Evolutionary conservation across 257 asterid species (phyloP), one percentile per base, ranked within the genome.

Genomic region (Petunia secreta): DNA sequence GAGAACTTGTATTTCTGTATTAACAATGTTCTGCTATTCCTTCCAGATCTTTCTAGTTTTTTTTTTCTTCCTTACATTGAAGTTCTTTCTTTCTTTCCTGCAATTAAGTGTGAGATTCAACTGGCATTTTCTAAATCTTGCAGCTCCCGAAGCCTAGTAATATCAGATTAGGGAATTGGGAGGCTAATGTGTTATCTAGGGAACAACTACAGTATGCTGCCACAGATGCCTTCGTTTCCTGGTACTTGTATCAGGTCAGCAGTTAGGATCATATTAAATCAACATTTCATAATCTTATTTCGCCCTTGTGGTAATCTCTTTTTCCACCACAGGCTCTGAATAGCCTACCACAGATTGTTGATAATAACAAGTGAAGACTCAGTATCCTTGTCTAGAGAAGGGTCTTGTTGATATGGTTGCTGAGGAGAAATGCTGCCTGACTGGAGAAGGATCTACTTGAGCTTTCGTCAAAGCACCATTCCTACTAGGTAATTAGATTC

Each of bases 161-260:
- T 53, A 88, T 93, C 80, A 86, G 97, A 85, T 83, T 89, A 78
- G 98, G 98, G 73, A 95, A 95, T 83, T 95, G 98, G 98, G 98
- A 95, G 88, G 97, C 87, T 39, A 83, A 84, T 46, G 82, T 60
- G 87, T 86, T 95, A 79, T 92, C 98, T 63, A 82, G 77, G 67
- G 90, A 92, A 53, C 92, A 92, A 87, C 81, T 93, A 75, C 82
- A 84, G 5, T 95, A 95, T 85, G 98, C 98, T 39, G 98, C 98
- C 64, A 89, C 95, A 6, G 98, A 95, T 88, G 98, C 98, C 67
- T 95, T 91, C 6, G 83, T 87, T 78, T 95, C 98, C 44, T 93
- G 98, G 97, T 80, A 86, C 84, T 90, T 95, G 6, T 86, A 89
- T 91, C 93, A 95, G 97, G 98, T 95, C 87, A 48, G 77, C 36